Evolutionary conservation across 2,329 filamentous ascomycete genomes (phyloP), one percentile per base, ranked within the genome.

Genomic region (Diaporthe capsici): DNA sequence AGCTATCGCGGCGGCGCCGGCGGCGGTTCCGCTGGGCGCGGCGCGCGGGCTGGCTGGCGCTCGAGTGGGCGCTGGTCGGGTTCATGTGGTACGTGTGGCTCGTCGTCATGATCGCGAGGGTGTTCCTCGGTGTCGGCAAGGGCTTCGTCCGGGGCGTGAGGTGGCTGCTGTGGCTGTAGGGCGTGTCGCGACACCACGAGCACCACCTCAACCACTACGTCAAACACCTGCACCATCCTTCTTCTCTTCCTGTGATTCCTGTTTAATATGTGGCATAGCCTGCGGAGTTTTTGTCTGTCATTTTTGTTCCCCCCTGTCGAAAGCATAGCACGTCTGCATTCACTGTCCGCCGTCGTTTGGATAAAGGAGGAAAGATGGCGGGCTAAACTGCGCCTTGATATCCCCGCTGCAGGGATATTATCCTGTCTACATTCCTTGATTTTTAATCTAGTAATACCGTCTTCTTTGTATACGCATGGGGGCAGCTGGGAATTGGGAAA

Each of bases 51-150:
- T 98, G 95, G 90, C 91, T 95, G 73, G 85, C 93, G 28, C 90
- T 98, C 22, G 96, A 98, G 86, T 98, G 95, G 95, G 86, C 92
- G 68, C 89, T 98, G 25, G 92, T 98, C 53, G 94, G 94, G 5
- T 90, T 97, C 79, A 95, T 98, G 92, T 98, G 97, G 95, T 95
- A 94, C 84, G 92, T 97, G 22, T 98, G 96, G 95, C 91, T 97
- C 76, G 87, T 98, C 47, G 96, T 98, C 34, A 94, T 95, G 82
- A 87, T 96, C 34, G 87, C 94, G 71, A 90, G 94, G 76, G 83
- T 94, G 20, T 85, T 94, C 49, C 86, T 92, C 76, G 92, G 92
- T 15, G 79, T 93, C 1, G 89, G 93, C 60, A 89, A 89, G 61
- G 92, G 92, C 3, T 81, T 91, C 0, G 86, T 91, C 68, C 85